A percentile compares a stretch with the other conserved stretches of the same genome.
Evolutionary conservation across 371 early-diverging fungal genomes (phyloP).

Genomic region (Rozella allomycis): DNA sequence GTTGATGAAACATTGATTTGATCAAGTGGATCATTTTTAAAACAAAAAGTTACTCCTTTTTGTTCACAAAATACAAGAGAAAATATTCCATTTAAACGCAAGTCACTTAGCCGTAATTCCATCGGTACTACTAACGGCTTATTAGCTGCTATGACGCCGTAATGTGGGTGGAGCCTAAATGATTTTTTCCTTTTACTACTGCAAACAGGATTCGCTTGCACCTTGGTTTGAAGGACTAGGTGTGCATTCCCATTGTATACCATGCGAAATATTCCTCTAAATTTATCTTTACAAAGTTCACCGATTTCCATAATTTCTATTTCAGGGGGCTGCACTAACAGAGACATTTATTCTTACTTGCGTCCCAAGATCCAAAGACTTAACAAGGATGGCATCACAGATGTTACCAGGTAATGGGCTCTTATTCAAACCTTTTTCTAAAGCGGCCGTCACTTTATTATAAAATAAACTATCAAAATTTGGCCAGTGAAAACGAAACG

Average conservation of each 20-base stretch:
- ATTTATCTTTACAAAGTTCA: slow-evolving; percentile 70
- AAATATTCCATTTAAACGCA: slow-evolving; percentile 74
- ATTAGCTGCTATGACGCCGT: slow-evolving; percentile 61
- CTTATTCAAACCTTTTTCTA: slow-evolving; percentile 75
- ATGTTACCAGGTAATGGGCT: slow-evolving; percentile 72
- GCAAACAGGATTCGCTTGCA: slow-evolving; percentile 34
- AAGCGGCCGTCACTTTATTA: slow-evolving; percentile 52
- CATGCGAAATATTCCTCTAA: slow-evolving; percentile 83
- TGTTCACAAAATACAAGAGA: slow-evolving; percentile 71
- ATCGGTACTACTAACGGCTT: slow-evolving; percentile 85
- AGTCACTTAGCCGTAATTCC: slow-evolving; percentile 64
- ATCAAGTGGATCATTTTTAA: slow-evolving; percentile 89
- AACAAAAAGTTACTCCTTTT: slow-evolving; percentile 78
- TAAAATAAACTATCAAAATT: slow-evolving; percentile 61
- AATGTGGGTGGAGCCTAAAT: slow-evolving; percentile 1
- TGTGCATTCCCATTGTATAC: slow-evolving; percentile 80
- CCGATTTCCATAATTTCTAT: slow-evolving; percentile 93
- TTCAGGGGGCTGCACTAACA: slow-evolving; percentile 53
- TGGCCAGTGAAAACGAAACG: slow-evolving; percentile 89
- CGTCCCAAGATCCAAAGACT: slow-evolving; percentile 81
- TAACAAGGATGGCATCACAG: slow-evolving; percentile 64
- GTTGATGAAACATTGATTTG: slow-evolving; percentile 74
- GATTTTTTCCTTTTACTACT: not conserved
- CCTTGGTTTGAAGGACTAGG: slow-evolving; percentile 74
- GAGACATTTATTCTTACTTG: slow-evolving; percentile 21